Evolutionary conservation across 495 filamentous ascomycete species (phyloP), one percentile per base, ranked within the genome.

Genomic region (Penicillium antarcticum): DNA sequence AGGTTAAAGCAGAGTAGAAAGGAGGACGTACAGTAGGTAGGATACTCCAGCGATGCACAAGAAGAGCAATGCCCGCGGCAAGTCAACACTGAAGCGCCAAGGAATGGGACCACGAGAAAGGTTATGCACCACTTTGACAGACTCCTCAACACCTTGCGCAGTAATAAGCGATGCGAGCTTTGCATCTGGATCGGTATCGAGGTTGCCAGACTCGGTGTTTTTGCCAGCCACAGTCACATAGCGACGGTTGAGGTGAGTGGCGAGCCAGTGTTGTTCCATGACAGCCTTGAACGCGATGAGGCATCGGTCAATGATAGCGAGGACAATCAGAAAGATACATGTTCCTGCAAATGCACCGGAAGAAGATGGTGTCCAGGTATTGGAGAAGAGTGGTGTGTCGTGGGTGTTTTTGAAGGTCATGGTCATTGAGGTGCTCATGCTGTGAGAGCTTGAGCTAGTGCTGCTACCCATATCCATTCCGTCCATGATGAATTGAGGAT

Each of bases 1-100:
- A 29, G 34, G n/a, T 9, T 0, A 38, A 45, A 21, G 35, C 3
- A 21, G 32, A 5, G 9, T 21, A 24, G 18, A 12, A 17, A 54
- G n/a, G n/a, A n/a, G n/a, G n/a, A 33, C 91, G 78, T 78, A 96
- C 92, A 97, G 81, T 34, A 97, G 70, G 73, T 97, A 97, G 2
- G 84, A 86, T 36, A 96, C 78, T 4, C 86, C 92, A 0, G 81
- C 80, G 62, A 87, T 82, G 13, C 85, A 72, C 1, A 85, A 82
- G 60, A 84, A 85, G 12, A 95, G 62, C 1, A 67, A 57, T 2
- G 91, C 88, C 31, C 92, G 77, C 2, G 90, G 71, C 8, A 91
- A 70, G 67, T 97, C 92, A 2, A 89, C 84, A 35, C 78, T 86
- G 58, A 91, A 77, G 52, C 92, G 77, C 85, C 87, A 97, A 4